Conservation (phyloP, 176 grass and related monocot species). For the Pontederia crassipes region DNA sequence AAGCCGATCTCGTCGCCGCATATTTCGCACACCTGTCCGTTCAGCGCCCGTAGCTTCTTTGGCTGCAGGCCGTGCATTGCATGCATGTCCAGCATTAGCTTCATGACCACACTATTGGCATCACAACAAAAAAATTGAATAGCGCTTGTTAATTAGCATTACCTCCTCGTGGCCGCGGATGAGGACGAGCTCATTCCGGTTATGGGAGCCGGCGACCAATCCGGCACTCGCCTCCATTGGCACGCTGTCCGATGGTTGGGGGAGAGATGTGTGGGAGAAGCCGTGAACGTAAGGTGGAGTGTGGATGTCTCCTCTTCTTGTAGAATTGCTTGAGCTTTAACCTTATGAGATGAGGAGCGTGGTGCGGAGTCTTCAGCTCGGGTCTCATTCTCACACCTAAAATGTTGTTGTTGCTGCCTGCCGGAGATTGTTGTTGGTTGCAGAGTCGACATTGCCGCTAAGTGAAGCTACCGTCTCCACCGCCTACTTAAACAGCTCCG, state of each 20-base stretch:
- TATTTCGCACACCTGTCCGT: conserved; percentile 98
- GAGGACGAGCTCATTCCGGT: conserved; percentile 93
- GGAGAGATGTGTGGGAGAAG: background rate
- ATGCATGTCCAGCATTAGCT: background rate
- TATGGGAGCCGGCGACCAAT: conserved; percentile 82
- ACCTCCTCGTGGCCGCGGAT: conserved; percentile 97
- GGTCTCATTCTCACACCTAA: conserved; percentile 42
- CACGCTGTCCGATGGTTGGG: background rate
- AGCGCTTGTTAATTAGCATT: conserved; percentile 1
- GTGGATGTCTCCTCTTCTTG: conserved; percentile 3
- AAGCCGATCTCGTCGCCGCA: conserved; percentile 77
- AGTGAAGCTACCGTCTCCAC: conserved; percentile 46
- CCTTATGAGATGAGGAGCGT: conserved; percentile 5
- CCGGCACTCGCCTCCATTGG: conserved; percentile 73
- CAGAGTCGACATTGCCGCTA: conserved; percentile 93
- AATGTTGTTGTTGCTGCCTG: conserved; percentile 25
- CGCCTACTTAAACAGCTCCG: background rate
- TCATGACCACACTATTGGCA: background rate
- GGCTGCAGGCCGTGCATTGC: conserved; percentile 15
- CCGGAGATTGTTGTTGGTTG: conserved; percentile 49
- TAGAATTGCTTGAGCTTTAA: conserved; percentile 37
- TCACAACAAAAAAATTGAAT: conserved; percentile 3
- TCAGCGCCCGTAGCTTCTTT: conserved; percentile 60
- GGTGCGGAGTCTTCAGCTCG: conserved; percentile 19
- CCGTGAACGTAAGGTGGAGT: background rate